Evolutionary conservation across 441 rosid species (phyloP).

Genomic region (Pelargonium citronellum): DNA sequence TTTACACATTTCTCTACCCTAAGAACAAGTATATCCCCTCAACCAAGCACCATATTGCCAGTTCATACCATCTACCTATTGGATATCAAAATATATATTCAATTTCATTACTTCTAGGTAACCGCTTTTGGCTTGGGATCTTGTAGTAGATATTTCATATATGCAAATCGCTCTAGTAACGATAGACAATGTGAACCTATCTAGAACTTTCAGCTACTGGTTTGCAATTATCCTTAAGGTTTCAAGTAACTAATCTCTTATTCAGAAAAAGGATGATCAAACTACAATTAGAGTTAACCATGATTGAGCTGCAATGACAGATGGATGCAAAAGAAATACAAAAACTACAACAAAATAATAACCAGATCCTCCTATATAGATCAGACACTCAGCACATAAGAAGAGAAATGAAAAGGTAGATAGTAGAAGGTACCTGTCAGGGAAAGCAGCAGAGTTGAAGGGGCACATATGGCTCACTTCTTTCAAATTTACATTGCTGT

Average conservation of each 20-base stretch:
- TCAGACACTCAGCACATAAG: not conserved
- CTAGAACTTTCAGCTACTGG: not conserved
- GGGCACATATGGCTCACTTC: slow-evolving; percentile 99
- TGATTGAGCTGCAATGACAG: not conserved
- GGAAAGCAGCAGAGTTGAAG: slow-evolving; percentile 96
- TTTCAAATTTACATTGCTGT: slow-evolving; percentile 92
- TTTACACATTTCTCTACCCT: not conserved
- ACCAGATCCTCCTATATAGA: not conserved
- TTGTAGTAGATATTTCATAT: not conserved
- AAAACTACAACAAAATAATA: not conserved
- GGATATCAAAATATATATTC: not conserved
- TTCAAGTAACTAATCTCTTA: not conserved
- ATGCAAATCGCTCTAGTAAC: not conserved
- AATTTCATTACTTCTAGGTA: not conserved
- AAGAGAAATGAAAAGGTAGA: not conserved
- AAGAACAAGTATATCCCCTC: not conserved
- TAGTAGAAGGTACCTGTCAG: slow-evolving; percentile 58
- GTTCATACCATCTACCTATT: not conserved
- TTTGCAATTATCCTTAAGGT: not conserved
- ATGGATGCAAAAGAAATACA: not conserved
- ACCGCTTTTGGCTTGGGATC: not conserved
- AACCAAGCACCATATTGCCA: not conserved
- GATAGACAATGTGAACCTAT: not conserved
- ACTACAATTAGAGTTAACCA: not conserved
- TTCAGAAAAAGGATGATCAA: not conserved